These are phyloP conservation scores for Pestalotiopsis sp. DNA, from an alignment of 2,329 filamentous ascomycete species.

Conservation along the genomic window DNA sequence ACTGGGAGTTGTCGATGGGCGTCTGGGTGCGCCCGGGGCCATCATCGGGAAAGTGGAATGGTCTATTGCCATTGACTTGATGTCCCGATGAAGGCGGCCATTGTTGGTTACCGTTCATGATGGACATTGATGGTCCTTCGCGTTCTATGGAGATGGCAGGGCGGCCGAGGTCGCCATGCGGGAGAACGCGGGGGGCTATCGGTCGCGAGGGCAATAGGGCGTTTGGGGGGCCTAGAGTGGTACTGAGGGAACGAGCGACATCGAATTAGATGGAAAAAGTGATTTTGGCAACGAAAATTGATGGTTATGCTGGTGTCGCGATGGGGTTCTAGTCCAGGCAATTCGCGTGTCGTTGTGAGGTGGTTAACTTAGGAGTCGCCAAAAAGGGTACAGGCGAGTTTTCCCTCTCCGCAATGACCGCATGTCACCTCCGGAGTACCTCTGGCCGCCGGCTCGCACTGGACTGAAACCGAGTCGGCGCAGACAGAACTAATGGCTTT, in stretches of 20 bases:
- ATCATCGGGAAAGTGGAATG: conserved; percentile 65
- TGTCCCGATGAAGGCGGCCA: conserved; percentile 63
- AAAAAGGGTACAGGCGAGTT: conserved; percentile 16
- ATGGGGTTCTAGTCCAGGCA: conserved; percentile 51
- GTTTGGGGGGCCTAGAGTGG: conserved; percentile 48
- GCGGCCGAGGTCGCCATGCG: conserved; percentile 58
- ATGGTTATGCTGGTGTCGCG: conserved; percentile 48
- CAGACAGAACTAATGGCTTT: background rate
- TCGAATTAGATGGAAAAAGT: conserved; percentile 52
- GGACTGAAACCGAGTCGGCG: background rate
- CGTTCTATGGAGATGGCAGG: conserved; percentile 50
- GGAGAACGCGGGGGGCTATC: conserved; percentile 46
- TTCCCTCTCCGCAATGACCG: conserved; percentile 14
- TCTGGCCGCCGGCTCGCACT: background rate
- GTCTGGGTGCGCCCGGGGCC: conserved; percentile 52
- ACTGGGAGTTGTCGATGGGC: conserved; percentile 49
- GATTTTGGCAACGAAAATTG: conserved; percentile 39
- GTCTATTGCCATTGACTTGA: conserved; percentile 48
- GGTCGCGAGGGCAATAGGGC: conserved; percentile 51
- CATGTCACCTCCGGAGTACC: conserved; percentile 7
- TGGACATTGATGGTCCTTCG: conserved; percentile 62
- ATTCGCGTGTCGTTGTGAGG: conserved; percentile 50
- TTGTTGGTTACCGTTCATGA: conserved; percentile 66
- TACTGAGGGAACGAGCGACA: conserved; percentile 53
- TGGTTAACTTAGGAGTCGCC: conserved; percentile 17